phyloP scores from a whole-genome alignment of 2,329 filamentous ascomycete genomes.

The Arthrobotrys conoides region DNA sequence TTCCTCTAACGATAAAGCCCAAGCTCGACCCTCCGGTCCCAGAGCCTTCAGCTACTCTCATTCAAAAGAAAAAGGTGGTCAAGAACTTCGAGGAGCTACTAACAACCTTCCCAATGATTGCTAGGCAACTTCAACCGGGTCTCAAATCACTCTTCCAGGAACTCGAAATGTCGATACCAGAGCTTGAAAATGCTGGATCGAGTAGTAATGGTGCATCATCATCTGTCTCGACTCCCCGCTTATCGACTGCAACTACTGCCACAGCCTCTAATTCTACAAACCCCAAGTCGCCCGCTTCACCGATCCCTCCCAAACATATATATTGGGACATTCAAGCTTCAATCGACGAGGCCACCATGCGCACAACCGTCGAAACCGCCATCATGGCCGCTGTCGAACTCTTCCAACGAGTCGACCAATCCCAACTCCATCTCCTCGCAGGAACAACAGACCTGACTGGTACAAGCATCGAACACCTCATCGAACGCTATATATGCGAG shows the following conservation, averaged over 20 bases:
- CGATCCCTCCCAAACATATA: constrained; percentile 16
- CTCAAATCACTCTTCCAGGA: constrained; percentile 91
- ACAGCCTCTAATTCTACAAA: constrained; percentile 17
- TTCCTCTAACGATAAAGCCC: constrained; percentile 62
- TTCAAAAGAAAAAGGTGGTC: constrained; percentile 86
- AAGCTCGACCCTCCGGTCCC: constrained; percentile 33
- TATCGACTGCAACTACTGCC: constrained; percentile 69
- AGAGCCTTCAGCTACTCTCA: constrained; percentile 65
- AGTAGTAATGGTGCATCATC: constrained; percentile 74
- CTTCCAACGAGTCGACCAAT: constrained; percentile 95
- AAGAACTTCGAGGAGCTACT: constrained; percentile 90
- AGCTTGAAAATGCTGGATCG: constrained; percentile 23
- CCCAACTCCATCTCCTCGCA: constrained; percentile 90
- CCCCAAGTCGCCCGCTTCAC: constrained; percentile 69
- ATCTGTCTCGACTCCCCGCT: constrained; percentile 64
- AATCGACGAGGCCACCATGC: constrained; percentile 86
- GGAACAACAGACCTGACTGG: constrained; percentile 95
- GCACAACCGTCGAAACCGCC: constrained; percentile 88
- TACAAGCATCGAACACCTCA: constrained; percentile 89
- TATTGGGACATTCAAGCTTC: constrained; percentile 50
- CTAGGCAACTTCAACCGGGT: constrained; percentile 93
- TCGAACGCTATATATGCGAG: constrained; percentile 93
- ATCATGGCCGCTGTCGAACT: constrained; percentile 94
- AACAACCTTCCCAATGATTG: constrained; percentile 93
- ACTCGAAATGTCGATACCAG: constrained; percentile 74